Percentiles rank a stretch among this genome's conserved stretches.
Conservation (phyloP, 75 land plant species). For the Cryptomeria japonica region DNA sequence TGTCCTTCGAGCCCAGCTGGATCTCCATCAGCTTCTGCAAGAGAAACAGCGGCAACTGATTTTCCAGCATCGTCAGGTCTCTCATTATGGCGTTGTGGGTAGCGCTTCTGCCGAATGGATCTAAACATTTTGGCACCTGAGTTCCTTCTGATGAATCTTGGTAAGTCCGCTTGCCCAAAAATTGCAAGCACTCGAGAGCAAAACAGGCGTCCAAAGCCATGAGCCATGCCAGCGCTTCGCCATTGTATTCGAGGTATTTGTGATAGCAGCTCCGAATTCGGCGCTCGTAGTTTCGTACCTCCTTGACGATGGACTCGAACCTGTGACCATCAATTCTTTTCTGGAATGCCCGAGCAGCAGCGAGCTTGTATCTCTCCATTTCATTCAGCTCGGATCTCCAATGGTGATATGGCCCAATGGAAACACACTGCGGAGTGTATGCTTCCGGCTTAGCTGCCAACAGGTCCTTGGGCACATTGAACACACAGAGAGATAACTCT, state of each 20-base stretch:
- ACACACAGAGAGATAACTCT: too few species aligned
- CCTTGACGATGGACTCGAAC: background rate
- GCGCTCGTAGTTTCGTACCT: background rate
- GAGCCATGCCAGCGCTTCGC: background rate
- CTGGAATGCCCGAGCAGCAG: too few species aligned
- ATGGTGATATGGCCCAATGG: background rate
- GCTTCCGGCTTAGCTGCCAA: background rate
- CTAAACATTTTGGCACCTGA: background rate
- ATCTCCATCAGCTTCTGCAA: background rate
- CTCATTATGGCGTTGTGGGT: background rate
- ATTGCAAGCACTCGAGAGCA: background rate
- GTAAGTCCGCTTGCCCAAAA: background rate
- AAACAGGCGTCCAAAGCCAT: too few species aligned
- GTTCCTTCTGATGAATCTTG: background rate
- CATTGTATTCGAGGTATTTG: background rate
- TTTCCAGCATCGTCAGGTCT: too few species aligned
- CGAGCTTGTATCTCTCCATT: too few species aligned
- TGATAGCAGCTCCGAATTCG: background rate
- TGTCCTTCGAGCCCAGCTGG: too few species aligned
- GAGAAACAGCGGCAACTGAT: background rate
- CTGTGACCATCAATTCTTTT: background rate
- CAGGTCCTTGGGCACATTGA: too few species aligned
- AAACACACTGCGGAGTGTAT: background rate
- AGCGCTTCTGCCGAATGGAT: too few species aligned
- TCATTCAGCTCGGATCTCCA: too few species aligned